These are phyloP conservation scores for Hymenochaete sp. DNA, from an alignment of 1,284 basidiomycete species.

Conservation along the genomic window DNA sequence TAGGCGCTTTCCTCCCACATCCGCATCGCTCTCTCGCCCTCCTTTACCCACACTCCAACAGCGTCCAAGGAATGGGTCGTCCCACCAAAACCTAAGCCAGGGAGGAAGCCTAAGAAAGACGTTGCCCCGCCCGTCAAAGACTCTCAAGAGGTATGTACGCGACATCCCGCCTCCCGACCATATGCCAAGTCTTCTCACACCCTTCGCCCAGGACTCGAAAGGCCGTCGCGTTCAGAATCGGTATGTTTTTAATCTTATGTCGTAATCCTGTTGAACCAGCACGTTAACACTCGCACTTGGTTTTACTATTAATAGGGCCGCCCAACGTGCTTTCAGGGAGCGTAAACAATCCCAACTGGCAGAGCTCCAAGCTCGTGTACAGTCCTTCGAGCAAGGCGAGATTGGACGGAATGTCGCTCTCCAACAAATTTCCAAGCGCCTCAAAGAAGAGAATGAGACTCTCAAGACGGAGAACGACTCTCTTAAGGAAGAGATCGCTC, in stretches of 20 bases:
- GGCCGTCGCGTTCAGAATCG: slow-evolving; percentile 72
- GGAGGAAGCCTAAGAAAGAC: slow-evolving; percentile 81
- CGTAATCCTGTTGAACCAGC: not conserved
- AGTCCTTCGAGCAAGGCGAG: slow-evolving; percentile 84
- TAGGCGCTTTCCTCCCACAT: slow-evolving; percentile 23
- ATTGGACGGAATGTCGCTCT: slow-evolving; percentile 83
- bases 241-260: slow-evolving; percentile 28
- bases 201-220: slow-evolving; percentile 35
- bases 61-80: slow-evolving; percentile 90
- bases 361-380: slow-evolving; percentile 82
- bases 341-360: slow-evolving; percentile 84
- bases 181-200: slow-evolving; percentile 20
- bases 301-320: slow-evolving; percentile 47
- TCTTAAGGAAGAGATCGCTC: slow-evolving; percentile 53
- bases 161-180: slow-evolving; percentile 15
- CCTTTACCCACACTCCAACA: slow-evolving; percentile 20
- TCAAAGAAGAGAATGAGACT: slow-evolving; percentile 80
- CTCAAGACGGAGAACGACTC: slow-evolving; percentile 56
- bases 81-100: slow-evolving; percentile 82
- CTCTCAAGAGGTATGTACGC: slow-evolving; percentile 38
- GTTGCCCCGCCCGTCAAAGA: slow-evolving; percentile 29
- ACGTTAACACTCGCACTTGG: slow-evolving; percentile 3
- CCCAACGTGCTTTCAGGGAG: slow-evolving; percentile 86
- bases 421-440: slow-evolving; percentile 75
- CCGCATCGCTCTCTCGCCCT: slow-evolving; percentile 19